phyloP scores from a whole-genome alignment of 257 asterid species.

The Rehmannia glutinosa region DNA sequence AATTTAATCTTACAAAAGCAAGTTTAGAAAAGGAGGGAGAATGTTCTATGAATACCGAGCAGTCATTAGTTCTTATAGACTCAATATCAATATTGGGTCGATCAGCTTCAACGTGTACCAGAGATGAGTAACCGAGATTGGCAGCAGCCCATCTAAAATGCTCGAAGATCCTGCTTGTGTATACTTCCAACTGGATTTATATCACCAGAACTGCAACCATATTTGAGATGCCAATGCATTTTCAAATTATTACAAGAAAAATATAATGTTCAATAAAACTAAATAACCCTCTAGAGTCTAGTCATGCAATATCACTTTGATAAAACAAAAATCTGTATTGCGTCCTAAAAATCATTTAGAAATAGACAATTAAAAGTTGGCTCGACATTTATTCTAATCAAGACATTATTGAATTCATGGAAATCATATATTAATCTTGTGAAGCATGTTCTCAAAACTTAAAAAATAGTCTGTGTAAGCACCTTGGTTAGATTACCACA shows the following conservation, averaged over 20 bases:
- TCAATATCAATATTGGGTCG: constrained; percentile 98
- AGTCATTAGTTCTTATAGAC: constrained; percentile 71
- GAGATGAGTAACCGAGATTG: constrained; percentile 80
- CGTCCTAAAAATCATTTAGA: no score
- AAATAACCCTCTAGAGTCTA: no score
- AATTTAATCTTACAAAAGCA: no score
- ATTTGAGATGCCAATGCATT: constrained; percentile 34
- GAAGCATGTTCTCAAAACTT: background rate
- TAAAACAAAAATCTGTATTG: no score
- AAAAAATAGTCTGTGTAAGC: no score
- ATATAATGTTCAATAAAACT: background rate
- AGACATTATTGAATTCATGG: background rate
- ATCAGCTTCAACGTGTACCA: constrained; percentile 88
- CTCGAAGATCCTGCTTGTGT: constrained; percentile 83
- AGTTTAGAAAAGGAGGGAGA: no score
- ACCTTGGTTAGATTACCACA: constrained; percentile 95
- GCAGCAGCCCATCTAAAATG: constrained; percentile 84
- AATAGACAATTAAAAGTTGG: no score
- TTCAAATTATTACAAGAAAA: background rate
- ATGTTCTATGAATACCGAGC: constrained; percentile 73
- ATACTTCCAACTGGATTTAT: constrained; percentile 94
- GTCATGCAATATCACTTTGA: no score
- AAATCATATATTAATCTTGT: background rate
- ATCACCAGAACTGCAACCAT: constrained; percentile 98
- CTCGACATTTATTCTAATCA: background rate